These are phyloP conservation scores for Hypoxylon perforatum DNA, from an alignment of 495 filamentous ascomycete genomes.

Conservation along the genomic window DNA sequence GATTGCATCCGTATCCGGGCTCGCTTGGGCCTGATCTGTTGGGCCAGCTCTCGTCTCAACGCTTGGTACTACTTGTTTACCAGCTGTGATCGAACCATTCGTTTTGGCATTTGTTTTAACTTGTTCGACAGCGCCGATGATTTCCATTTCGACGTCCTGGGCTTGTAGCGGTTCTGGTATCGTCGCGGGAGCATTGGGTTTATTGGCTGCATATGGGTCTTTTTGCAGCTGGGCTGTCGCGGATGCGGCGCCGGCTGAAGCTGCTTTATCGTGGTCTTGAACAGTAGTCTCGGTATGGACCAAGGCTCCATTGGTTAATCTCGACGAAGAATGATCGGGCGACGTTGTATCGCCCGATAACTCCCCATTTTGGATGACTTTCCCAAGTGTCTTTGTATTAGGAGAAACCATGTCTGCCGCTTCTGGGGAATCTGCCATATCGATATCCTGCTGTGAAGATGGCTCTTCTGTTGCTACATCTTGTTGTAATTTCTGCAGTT, in stretches of 20 bases:
- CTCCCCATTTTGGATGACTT: not conserved
- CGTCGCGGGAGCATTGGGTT: conserved; percentile 7
- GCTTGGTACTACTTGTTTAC: conserved; percentile 26
- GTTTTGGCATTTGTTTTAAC: conserved; percentile 47
- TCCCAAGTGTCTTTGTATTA: not conserved
- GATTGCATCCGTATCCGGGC: conserved; percentile 50
- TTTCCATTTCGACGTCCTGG: conserved; percentile 36
- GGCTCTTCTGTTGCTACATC: conserved; percentile 29
- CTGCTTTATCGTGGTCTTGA: conserved; percentile 1
- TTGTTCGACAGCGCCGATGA: conserved; percentile 48
- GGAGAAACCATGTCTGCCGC: not conserved
- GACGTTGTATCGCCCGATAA: not conserved
- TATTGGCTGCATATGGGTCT: conserved; percentile 23
- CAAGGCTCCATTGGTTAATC: not conserved
- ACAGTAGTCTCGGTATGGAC: not conserved
- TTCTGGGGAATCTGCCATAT: conserved; percentile 25
- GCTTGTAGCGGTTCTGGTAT: conserved; percentile 32
- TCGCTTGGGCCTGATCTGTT: conserved; percentile 38
- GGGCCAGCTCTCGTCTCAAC: conserved; percentile 40
- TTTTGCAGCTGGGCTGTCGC: conserved; percentile 5
- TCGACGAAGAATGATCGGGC: conserved; percentile 3
- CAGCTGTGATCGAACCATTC: conserved; percentile 42
- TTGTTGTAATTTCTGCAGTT: conserved; percentile 56
- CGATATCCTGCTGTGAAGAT: conserved; percentile 18
- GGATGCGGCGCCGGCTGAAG: not conserved